These are phyloP conservation scores for Triticum turgidum DNA, from an alignment of 176 grass and related monocot genomes.

Conservation along the genomic window DNA sequence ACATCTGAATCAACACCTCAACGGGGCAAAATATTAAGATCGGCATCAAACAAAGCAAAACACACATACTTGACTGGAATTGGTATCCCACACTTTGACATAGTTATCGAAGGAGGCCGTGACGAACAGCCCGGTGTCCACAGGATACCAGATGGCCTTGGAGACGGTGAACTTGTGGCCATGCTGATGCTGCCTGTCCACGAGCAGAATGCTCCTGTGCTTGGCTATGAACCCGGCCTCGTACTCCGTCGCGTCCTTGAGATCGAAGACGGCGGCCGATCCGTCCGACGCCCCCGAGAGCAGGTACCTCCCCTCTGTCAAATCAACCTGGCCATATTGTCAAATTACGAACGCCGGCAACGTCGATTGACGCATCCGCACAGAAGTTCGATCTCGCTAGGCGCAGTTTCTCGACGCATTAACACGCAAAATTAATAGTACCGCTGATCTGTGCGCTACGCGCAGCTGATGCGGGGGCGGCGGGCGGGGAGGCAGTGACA, in stretches of 20 bases:
- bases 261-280: slow-evolving; percentile 68
- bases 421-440: background rate
- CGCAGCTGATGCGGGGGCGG: background rate
- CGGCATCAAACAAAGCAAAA: background rate
- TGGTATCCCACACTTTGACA: slow-evolving; percentile 97
- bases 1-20: slow-evolving; percentile 12
- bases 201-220: slow-evolving; percentile 63
- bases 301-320: slow-evolving; percentile 84
- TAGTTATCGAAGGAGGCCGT: slow-evolving; percentile 82
- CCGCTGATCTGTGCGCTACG: background rate
- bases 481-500: background rate
- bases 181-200: slow-evolving; percentile 66
- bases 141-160: slow-evolving; percentile 75
- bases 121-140: slow-evolving; percentile 86
- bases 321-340: slow-evolving; percentile 77
- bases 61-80: slow-evolving; percentile 65
- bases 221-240: slow-evolving; percentile 66
- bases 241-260: slow-evolving; percentile 47
- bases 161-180: slow-evolving; percentile 83
- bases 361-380: background rate
- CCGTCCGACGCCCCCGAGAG: slow-evolving; percentile 85
- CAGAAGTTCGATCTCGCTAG: background rate
- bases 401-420: background rate
- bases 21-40: background rate
- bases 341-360: slow-evolving; percentile 36